phyloP scores from a whole-genome alignment of 2,329 filamentous ascomycete genomes.

The Chalaropsis ovoidea region DNA sequence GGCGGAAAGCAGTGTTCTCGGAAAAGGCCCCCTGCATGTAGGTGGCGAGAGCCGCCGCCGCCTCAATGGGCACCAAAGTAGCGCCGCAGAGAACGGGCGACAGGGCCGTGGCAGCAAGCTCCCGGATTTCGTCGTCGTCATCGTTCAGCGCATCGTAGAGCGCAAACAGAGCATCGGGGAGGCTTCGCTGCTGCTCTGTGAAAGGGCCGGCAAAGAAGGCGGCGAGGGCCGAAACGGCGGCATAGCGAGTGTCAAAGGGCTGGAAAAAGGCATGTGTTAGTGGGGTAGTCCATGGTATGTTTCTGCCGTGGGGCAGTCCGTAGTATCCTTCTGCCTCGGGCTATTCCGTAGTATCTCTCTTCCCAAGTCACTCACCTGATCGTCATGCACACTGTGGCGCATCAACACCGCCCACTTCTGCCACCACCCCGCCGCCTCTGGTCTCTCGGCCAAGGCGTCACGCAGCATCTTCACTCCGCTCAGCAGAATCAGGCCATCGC shows the following conservation, averaged over 20 bases:
- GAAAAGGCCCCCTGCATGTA: slow-evolving; percentile 37
- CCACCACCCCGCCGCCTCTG: slow-evolving; percentile 25
- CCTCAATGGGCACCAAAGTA: slow-evolving; percentile 40
- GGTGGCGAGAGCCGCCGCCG: slow-evolving; percentile 38
- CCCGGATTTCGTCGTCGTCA: slow-evolving; percentile 82
- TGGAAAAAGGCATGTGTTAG: slow-evolving; percentile 31
- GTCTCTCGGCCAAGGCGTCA: slow-evolving; percentile 16
- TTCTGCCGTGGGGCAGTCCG: background rate
- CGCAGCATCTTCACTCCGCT: slow-evolving; percentile 24
- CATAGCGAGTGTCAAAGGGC: slow-evolving; percentile 56
- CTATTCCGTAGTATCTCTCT: background rate
- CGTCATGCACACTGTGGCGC: slow-evolving; percentile 39
- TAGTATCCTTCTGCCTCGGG: background rate
- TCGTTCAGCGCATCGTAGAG: slow-evolving; percentile 73
- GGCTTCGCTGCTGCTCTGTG: slow-evolving; percentile 28
- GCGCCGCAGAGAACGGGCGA: slow-evolving; percentile 37
- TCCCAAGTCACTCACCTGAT: slow-evolving; percentile 36
- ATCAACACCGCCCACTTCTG: slow-evolving; percentile 43
- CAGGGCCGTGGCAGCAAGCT: slow-evolving; percentile 47
- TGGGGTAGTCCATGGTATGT: slow-evolving; percentile 2
- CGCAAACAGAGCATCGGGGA: slow-evolving; percentile 51
- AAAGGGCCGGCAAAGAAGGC: slow-evolving; percentile 37
- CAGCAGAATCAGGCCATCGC: slow-evolving; percentile 20
- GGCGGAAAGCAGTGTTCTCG: slow-evolving; percentile 33
- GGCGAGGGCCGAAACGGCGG: slow-evolving; percentile 46